Base-by-base conservation (phyloP, 805 yeast species). In the Yarrowia porcina region DNA sequence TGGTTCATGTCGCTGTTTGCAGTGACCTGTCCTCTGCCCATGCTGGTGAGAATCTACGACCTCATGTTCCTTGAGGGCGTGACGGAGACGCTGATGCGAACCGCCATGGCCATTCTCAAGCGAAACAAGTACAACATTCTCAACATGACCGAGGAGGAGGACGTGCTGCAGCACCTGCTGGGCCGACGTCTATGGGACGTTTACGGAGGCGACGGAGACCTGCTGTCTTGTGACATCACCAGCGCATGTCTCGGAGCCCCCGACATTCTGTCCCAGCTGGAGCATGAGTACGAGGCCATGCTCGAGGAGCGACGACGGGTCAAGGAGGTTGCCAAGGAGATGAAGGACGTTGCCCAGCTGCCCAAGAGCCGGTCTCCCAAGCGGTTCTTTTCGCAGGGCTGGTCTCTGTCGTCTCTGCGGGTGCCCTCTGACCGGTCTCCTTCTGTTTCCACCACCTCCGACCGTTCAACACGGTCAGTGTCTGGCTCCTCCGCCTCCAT, bases 1-100 rank as follows among this genome's bases (percentile, higher is more conserved):
- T 85, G 89, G 89, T 84, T 87, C 78, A 70, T 85, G 52, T 81
- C 87, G 0, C 80, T 84, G 65, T 80, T 78, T 66, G 82, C 86
- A 1, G 82, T 83, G 32, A 85, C 86, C 42, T 77, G 85, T n/a
- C 89, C 89, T 1, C 78, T 74, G 71, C 77, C 64, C 67, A 83
- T 74, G 76, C 77, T 73, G 69, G 80, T 76, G 66, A 81, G 74
- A 71, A 77, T 71, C 72, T 84, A 78, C 79, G 88, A 77, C 74
- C 75, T 74, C 69, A 81, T 76, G 71, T 78, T 73, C 66, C 79
- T 75, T 72, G 87, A 78, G 82, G 89, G 76, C 27, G 80, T 72
- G 71, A 82, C 85, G 72, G 79, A 75, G 69, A 80, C 73, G 69
- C 79, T 84, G 64, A 78, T 85, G 73, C 80, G 86, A 66, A 78